Evolutionary conservation across 2,329 filamentous ascomycete genomes (phyloP).

Genomic region (Aspergillus piperis): DNA sequence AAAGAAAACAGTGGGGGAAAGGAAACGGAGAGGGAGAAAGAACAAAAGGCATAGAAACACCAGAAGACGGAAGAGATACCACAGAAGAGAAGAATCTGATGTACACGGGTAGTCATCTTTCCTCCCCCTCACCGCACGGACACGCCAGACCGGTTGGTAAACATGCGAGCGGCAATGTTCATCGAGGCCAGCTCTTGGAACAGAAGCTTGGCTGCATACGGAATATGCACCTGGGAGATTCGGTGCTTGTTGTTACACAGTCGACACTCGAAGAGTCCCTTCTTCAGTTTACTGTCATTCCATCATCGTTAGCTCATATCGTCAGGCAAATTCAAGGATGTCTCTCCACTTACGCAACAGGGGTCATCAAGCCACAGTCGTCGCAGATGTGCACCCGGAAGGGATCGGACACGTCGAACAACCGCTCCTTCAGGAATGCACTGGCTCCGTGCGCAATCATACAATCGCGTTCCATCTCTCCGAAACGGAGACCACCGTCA

Average conservation of each 20-base stretch:
- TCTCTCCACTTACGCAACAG: slow-evolving; percentile 79
- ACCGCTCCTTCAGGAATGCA: slow-evolving; percentile 92
- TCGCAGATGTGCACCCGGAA: slow-evolving; percentile 98
- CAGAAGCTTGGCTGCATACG: slow-evolving; percentile 94
- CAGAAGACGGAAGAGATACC: background rate
- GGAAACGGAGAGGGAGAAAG: background rate
- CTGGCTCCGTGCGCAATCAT: slow-evolving; percentile 99
- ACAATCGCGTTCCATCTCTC: slow-evolving; percentile 99
- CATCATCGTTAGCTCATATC: slow-evolving; percentile 28
- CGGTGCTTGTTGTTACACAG: slow-evolving; percentile 99
- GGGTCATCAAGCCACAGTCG: slow-evolving; percentile 98
- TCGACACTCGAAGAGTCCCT: slow-evolving; percentile 93
- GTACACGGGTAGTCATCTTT: slow-evolving; percentile 2
- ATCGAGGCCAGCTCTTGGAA: slow-evolving; percentile 98
- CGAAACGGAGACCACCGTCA: slow-evolving; percentile 97
- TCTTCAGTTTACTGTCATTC: slow-evolving; percentile 75
- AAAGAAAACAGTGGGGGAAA: slow-evolving; percentile 10
- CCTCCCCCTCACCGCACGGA: slow-evolving; percentile 39
- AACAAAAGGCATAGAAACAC: background rate
- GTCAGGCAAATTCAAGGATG: slow-evolving; percentile 1
- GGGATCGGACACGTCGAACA: slow-evolving; percentile 96
- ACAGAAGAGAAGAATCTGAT: slow-evolving; percentile 5
- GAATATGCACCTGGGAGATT: slow-evolving; percentile 96
- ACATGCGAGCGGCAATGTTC: slow-evolving; percentile 98
- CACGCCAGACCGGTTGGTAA: slow-evolving; percentile 66